These are phyloP conservation scores for Talaromyces liani DNA, from an alignment of 495 filamentous ascomycete species.

Conservation along the genomic window DNA sequence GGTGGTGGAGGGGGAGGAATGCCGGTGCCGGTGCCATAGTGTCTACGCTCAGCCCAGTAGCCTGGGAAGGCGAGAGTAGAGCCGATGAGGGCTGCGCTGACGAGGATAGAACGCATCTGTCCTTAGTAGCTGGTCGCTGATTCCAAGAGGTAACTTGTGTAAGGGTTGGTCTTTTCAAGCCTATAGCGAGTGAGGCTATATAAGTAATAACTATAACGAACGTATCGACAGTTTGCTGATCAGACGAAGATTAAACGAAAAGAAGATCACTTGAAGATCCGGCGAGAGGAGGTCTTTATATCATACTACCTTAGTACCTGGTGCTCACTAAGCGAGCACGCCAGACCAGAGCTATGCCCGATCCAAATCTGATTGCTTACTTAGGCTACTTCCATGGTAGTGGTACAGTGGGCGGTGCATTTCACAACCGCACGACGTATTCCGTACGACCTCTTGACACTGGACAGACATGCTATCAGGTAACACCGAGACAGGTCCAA, in stretches of 20 bases:
- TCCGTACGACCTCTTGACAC: background rate
- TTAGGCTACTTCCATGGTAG: background rate
- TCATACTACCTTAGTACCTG: background rate
- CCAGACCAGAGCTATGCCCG: background rate
- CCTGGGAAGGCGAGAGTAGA: slow-evolving; percentile 5
- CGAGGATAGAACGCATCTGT: slow-evolving; percentile 1
- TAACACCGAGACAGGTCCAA: slow-evolving; percentile 1
- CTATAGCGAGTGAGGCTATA: slow-evolving; percentile 2
- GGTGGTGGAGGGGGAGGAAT: background rate
- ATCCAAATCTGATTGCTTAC: background rate
- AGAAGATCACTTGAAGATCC: background rate
- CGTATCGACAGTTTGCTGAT: background rate
- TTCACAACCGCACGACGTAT: background rate
- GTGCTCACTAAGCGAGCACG: background rate
- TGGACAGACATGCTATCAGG: background rate
- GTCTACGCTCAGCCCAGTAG: slow-evolving; percentile 3
- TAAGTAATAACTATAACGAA: background rate
- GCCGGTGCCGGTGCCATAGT: background rate
- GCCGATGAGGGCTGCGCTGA: slow-evolving; percentile 4
- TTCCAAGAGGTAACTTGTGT: no score
- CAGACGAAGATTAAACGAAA: background rate
- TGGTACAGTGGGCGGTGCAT: background rate
- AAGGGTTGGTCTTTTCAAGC: background rate
- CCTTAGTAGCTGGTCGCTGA: no score
- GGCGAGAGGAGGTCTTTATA: slow-evolving; percentile 1